A percentile compares a stretch with the other conserved stretches of the same genome.
Conservation (phyloP, 2,329 filamentous ascomycete genomes). For the Basipetospora sp. region DNA sequence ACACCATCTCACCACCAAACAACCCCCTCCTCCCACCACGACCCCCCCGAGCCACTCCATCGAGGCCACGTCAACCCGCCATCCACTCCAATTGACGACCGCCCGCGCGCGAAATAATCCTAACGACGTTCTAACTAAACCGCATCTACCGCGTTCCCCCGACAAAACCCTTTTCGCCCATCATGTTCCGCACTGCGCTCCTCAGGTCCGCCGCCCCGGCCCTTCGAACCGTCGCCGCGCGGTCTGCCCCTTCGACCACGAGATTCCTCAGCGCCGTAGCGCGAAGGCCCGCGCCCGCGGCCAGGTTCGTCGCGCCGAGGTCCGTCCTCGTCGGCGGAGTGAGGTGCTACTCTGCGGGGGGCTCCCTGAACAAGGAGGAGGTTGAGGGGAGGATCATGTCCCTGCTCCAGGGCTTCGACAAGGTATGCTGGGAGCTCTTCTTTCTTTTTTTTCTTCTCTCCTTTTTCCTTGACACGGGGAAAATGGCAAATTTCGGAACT, state of each 20-base stretch:
- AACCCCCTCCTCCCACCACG: neutral
- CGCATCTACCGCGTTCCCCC: too few species aligned
- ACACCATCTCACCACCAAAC: neutral
- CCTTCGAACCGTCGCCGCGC: slow-evolving; percentile 47
- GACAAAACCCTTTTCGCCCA: slow-evolving; percentile 1
- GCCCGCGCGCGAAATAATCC: too few species aligned
- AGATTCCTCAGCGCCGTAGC: slow-evolving; percentile 46
- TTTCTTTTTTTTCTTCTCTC: neutral
- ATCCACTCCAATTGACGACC: neutral
- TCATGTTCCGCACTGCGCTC: slow-evolving; percentile 73
- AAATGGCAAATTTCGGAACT: slow-evolving; percentile 3
- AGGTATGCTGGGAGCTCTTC: slow-evolving; percentile 39
- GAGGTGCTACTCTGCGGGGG: slow-evolving; percentile 74
- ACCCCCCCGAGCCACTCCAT: neutral
- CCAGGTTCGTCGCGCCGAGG: slow-evolving; percentile 38
- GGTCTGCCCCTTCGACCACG: slow-evolving; percentile 41
- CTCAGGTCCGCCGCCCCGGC: slow-evolving; percentile 55
- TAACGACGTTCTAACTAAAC: too few species aligned
- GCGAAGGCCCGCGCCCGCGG: slow-evolving; percentile 40
- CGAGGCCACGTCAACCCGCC: neutral
- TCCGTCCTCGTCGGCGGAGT: slow-evolving; percentile 48
- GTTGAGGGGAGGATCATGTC: slow-evolving; percentile 85
- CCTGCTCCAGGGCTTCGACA: slow-evolving; percentile 91
- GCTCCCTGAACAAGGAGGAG: slow-evolving; percentile 65
- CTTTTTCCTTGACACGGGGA: slow-evolving; percentile 14